phyloP scores from a whole-genome alignment of 1,284 basidiomycete species.

The Pisolithus thermaeus region DNA sequence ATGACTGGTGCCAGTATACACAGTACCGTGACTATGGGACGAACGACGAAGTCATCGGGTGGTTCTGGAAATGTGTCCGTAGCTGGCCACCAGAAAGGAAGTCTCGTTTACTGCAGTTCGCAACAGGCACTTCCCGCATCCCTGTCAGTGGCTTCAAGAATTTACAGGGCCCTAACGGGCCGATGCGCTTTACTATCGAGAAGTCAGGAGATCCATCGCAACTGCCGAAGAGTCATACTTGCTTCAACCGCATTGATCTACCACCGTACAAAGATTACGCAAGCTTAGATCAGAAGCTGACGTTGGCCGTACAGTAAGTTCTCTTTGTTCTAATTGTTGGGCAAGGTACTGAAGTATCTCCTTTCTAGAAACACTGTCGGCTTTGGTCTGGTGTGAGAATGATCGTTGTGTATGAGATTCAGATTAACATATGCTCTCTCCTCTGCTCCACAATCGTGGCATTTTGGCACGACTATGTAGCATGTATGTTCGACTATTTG shows the following conservation, averaged over 20 bases:
- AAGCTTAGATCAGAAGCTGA: conserved; percentile 78
- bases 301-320: conserved; percentile 76
- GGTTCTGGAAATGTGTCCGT: conserved; percentile 96
- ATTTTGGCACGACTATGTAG: too few species aligned
- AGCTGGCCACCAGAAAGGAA: conserved; percentile 93
- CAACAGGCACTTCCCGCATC: conserved; percentile 89
- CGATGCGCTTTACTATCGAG: conserved; percentile 85
- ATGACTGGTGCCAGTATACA: conserved; percentile 75
- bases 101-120: conserved; percentile 84
- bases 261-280: conserved; percentile 84
- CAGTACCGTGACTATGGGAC: conserved; percentile 71
- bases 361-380: conserved; percentile 59
- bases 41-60: conserved; percentile 87
- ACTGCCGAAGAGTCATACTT: conserved; percentile 80
- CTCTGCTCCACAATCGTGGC: too few species aligned
- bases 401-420: too few species aligned
- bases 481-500: too few species aligned
- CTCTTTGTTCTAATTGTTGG: conserved; percentile 1
- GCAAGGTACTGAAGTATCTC: conserved; percentile 8
- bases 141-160: conserved; percentile 95
- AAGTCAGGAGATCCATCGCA: conserved; percentile 83
- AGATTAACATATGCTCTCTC: too few species aligned
- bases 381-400: conserved; percentile 57
- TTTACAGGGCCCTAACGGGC: conserved; percentile 91
- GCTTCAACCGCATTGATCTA: conserved; percentile 83